Evolutionary conservation across 2,329 filamentous ascomycete genomes (phyloP), one percentile per base, ranked within the genome.

Genomic region (Taxawa tesnikishii): DNA sequence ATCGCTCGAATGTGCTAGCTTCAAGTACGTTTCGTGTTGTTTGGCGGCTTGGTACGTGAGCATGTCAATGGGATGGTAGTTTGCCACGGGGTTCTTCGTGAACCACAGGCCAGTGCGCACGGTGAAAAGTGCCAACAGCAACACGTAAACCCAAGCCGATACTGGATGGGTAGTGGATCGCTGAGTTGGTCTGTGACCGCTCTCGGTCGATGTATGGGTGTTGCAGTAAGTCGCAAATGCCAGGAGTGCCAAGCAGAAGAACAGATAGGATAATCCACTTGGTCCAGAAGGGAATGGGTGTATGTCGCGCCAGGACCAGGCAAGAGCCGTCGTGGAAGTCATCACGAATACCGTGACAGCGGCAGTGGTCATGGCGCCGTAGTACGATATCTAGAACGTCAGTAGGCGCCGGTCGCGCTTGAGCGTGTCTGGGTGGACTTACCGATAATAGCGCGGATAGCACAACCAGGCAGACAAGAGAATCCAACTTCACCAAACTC

Each of bases 21-120:
- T 51, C 7, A 60, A 40, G 52, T 68, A 75, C 4, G 48, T 43
- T n/a, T 66, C 51, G 40, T 73, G 67, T 27, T 60, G 54, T 3
- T 51, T 38, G 29, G 58, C 55, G 11, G 63, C 69, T 12, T 66
- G 51, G 28, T 65, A 60, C 16, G 75, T 67, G 12, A 75, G 55
- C 21, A 60, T 45, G 32, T 70, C 64, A 30, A 75, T 72, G 0
- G 72, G 70, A 44, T 75, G 71, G 23, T 58, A 57, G 12, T 54
- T 50, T 12, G 58, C 46, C 15, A 54, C 41, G 12, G 53, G 52
- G 14, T 54, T 57, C 32, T 61, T 59, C 17, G 57, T 52, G 16
- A 58, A 49, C 29, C 53, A 56, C 5, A 65, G 48, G 21, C 52
- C 47, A 3, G 61, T 38, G 37, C 59, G 56, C 40, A 65, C 33